phyloP scores from a whole-genome alignment of 2,329 filamentous ascomycete species.

The Ophiocordyceps camponoti-floridani region DNA sequence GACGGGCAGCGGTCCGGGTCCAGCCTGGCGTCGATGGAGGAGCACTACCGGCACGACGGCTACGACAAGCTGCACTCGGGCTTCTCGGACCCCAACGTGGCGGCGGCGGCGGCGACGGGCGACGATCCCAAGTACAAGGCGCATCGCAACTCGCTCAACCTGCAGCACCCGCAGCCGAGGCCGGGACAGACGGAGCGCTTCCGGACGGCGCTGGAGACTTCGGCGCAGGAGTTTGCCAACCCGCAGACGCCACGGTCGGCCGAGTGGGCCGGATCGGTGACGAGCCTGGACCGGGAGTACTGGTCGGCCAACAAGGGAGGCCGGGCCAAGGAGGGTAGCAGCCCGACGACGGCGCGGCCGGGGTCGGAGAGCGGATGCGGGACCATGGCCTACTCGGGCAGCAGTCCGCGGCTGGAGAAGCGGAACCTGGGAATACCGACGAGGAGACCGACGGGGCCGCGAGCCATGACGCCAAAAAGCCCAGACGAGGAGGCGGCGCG shows the following conservation, averaged over 20 bases:
- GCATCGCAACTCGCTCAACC: slow-evolving; percentile 62
- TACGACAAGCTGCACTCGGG: too few species aligned
- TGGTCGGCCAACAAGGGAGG: slow-evolving; percentile 29
- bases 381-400: slow-evolving; percentile 30
- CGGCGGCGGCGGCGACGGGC: slow-evolving; percentile 11
- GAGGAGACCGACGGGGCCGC: slow-evolving; percentile 36
- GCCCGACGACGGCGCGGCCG: slow-evolving; percentile 38
- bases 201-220: slow-evolving; percentile 54
- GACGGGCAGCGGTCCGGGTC: slow-evolving; percentile 60
- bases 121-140: slow-evolving; percentile 69
- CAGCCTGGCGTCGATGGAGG: slow-evolving; percentile 48
- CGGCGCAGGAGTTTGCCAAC: slow-evolving; percentile 49
- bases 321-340: slow-evolving; percentile 20
- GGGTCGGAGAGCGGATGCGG: slow-evolving; percentile 36
- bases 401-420: slow-evolving; percentile 39
- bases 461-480: slow-evolving; percentile 42
- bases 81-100: slow-evolving; percentile 8
- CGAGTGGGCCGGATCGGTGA: slow-evolving; percentile 44
- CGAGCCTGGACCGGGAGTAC: slow-evolving; percentile 29
- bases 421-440: slow-evolving; percentile 35
- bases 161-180: slow-evolving; percentile 64
- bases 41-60: slow-evolving; percentile 34
- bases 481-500: slow-evolving; percentile 25
- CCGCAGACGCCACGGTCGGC: slow-evolving; percentile 41
- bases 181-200: slow-evolving; percentile 58